Evolutionary conservation across 352 stramenopile species (phyloP), one percentile per base, ranked within the genome.

Genomic region (Pythium folliculosum): DNA sequence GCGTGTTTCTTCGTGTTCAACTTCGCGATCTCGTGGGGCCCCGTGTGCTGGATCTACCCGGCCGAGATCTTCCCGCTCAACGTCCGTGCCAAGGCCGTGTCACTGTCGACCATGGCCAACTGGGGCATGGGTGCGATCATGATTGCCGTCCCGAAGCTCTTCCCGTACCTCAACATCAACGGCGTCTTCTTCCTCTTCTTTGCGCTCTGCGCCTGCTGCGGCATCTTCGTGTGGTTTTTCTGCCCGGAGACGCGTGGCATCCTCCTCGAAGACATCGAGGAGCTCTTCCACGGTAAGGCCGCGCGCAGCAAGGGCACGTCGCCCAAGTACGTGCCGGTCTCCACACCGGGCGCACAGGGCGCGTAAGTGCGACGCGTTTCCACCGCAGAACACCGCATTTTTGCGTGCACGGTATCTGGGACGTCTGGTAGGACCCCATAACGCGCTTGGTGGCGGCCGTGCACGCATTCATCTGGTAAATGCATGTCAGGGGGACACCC

Each of bases 21-120:
- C 60, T 86, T 84, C 55, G 76, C 76, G 17, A 83, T 82, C 48
- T 84, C 75, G 5, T 88, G 78, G 81, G 80, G 80, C 0, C 77
- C 78, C 25, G 60, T 87, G 10, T 77, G 77, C 54, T 90, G 81
- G 81, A 80, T 87, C 23, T 86, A 88, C 47, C 78, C 81, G 1
- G 59, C 78, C 13, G 81, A 90, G 65, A 84, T 86, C 66, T 89
- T 88, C 60, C 75, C 77, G 17, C 53, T 90, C 43, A 68, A 77
- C 59, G 65, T 78, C 13, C 80, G 81, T 21, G 70, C 70, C 52
- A 78, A 73, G 32, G 77, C 76, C 4, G 71, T 86, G 30, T 78
- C 80, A 9, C 45, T 73, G 2, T 72, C 59, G 19, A 72, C 60
- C 21, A 68, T 72, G 59, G 49, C 60, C n/a, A 72, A 72, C 59